Evolutionary conservation across 176 grass and related monocot species (phyloP).

Genomic region (Zea mays): Zm-B73-REFERENCE-NAM-5.0 NC_050102.1:174484501-174485000

Average conservation of each 20-base stretch:
- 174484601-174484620: background rate
- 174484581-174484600: constrained; percentile 24
- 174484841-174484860: constrained; percentile 54
- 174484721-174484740: constrained; percentile 15
- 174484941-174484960: background rate
- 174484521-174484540: constrained; percentile 7
- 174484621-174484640: background rate
- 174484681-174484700: background rate
- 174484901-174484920: background rate
- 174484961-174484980: constrained; percentile 1
- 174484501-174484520: background rate
- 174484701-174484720: background rate
- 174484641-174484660: background rate
- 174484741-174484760: constrained; percentile 31
- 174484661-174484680: background rate
- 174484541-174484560: background rate
- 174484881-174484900: background rate
- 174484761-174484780: constrained; percentile 76
- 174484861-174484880: constrained; percentile 31
- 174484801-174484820: constrained; percentile 85
- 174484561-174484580: background rate
- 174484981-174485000: background rate
- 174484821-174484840: constrained; percentile 84
- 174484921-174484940: background rate
- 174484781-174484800: constrained; percentile 93